These are phyloP conservation scores for Paecilomyces niveus DNA, from an alignment of 2,329 filamentous ascomycete genomes.

Conservation along the genomic window DNA sequence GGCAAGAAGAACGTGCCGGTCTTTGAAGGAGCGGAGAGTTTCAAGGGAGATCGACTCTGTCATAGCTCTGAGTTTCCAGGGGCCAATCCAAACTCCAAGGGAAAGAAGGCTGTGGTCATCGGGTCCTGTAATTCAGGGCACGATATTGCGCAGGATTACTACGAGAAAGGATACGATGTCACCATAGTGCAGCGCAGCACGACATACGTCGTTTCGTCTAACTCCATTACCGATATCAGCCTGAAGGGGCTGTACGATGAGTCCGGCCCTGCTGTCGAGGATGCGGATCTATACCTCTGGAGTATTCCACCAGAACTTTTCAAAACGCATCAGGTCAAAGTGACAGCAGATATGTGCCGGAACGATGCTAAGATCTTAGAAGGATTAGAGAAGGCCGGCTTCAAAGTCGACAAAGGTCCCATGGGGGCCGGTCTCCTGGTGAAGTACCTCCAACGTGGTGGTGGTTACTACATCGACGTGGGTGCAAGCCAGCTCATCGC, in stretches of 20 bases:
- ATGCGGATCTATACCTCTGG: slow-evolving; percentile 57
- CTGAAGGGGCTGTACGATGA: slow-evolving; percentile 46
- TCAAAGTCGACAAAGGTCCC: slow-evolving; percentile 53
- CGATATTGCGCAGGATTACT: slow-evolving; percentile 62
- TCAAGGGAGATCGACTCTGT: slow-evolving; percentile 52
- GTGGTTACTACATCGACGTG: slow-evolving; percentile 66
- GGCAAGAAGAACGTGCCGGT: slow-evolving; percentile 53
- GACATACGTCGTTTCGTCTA: slow-evolving; percentile 57
- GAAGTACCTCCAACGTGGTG: slow-evolving; percentile 60
- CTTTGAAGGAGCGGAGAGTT: slow-evolving; percentile 45
- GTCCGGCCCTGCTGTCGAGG: slow-evolving; percentile 53
- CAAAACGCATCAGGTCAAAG: slow-evolving; percentile 51
- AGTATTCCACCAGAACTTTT: slow-evolving; percentile 53
- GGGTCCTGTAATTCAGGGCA: slow-evolving; percentile 64
- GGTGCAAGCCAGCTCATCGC: slow-evolving; percentile 56
- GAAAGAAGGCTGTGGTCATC: slow-evolving; percentile 58
- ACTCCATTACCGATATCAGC: slow-evolving; percentile 46
- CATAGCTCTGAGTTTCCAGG: slow-evolving; percentile 57
- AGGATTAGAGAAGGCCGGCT: slow-evolving; percentile 50
- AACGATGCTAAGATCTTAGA: slow-evolving; percentile 31
- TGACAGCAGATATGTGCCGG: slow-evolving; percentile 31
- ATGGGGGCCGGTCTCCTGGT: slow-evolving; percentile 51
- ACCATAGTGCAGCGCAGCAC: slow-evolving; percentile 64
- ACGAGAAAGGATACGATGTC: slow-evolving; percentile 59
- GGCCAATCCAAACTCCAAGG: slow-evolving; percentile 39